A percentile compares a stretch with the other conserved stretches of the same genome.
These are phyloP conservation scores for Setomelanomma holmii DNA, from an alignment of 2,329 filamentous ascomycete genomes.

Conservation along the genomic window DNA sequence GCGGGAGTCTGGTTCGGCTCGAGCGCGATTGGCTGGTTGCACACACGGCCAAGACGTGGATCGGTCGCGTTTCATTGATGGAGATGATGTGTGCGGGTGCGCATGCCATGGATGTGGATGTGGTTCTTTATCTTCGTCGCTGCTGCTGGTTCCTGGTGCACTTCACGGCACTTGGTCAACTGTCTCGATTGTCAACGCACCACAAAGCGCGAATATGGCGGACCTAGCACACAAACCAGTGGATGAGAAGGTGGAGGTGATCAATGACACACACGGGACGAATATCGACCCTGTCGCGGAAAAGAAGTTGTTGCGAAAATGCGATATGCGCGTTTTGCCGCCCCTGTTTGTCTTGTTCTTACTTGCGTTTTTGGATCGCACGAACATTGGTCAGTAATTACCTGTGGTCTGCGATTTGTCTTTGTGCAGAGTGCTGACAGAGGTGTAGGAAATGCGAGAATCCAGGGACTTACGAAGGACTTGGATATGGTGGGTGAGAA, in stretches of 20 bases:
- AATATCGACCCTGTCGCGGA: constrained; percentile 49
- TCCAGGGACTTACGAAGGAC: constrained; percentile 49
- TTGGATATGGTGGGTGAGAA: constrained; percentile 45
- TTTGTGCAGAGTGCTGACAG: no score
- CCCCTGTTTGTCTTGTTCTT: constrained; percentile 54
- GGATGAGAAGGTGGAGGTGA: constrained; percentile 31
- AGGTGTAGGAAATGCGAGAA: constrained; percentile 51
- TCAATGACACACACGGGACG: constrained; percentile 33
- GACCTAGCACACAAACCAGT: constrained; percentile 10
- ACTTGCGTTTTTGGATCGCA: constrained; percentile 43
- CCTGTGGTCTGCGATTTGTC: no score
- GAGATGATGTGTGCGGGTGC: not conserved
- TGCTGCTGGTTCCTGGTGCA: not conserved
- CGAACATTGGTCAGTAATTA: constrained; percentile 41
- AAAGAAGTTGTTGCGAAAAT: constrained; percentile 57
- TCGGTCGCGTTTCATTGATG: not conserved
- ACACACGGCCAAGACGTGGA: not conserved
- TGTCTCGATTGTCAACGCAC: no score
- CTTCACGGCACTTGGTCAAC: not conserved
- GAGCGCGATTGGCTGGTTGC: not conserved
- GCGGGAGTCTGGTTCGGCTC: not conserved
- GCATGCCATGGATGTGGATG: not conserved
- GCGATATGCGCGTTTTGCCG: constrained; percentile 58
- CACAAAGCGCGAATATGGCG: constrained; percentile 21
- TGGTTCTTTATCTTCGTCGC: not conserved